Evolutionary conservation across 192 early-diverging fungal species (phyloP), one percentile per base, ranked within the genome.

Genomic region (Paraglomus brasilianum): DNA sequence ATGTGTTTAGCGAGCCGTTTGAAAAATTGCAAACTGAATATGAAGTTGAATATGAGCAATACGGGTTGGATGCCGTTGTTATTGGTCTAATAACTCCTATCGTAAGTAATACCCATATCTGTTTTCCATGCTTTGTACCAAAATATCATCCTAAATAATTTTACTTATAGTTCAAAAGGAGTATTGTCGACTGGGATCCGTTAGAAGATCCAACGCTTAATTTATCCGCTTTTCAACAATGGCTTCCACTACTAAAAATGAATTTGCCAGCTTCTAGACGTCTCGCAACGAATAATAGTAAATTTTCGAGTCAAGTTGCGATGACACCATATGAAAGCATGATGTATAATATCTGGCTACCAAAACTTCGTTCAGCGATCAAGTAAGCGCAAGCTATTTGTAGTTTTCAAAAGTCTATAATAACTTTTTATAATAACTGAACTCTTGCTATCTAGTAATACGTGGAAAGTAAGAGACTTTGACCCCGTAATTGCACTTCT

Each of bases 271-370:
- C 30, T 30, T 30, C 30, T 30, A 3, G 3, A 30, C 30, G 30
- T 30, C 30, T 30, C 30, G 30, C 30, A 30, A 30, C 30, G 1
- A 30, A 30, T 30, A 30, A 30, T 30, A 30, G 3, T 30, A 30
- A 30, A 30, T 30, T 30, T 30, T 40, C 4, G 59, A 61, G n/a
- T 2, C 17, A 21, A 17, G 71, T 70, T 53, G 55, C 64, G 5
- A 91, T 91, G 87, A 93, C 92, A 0, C 85, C 87, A 0, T 95
- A 83, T 72, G 93, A 95, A 69, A 81, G 78, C 38, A 80, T 95
- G 79, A 72, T 95, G 72, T 90, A 87, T 71, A 80, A 82, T 21
- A 66, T 87, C 19, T 93, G 93, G 93, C 77, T 95, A 13, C 88
- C 88, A 1, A 88, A 83, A 72, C 81, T 93, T 11, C 78, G 93